Conservation (phyloP, 164 flowering plant species). For the Berberis vulgaris region DNA sequence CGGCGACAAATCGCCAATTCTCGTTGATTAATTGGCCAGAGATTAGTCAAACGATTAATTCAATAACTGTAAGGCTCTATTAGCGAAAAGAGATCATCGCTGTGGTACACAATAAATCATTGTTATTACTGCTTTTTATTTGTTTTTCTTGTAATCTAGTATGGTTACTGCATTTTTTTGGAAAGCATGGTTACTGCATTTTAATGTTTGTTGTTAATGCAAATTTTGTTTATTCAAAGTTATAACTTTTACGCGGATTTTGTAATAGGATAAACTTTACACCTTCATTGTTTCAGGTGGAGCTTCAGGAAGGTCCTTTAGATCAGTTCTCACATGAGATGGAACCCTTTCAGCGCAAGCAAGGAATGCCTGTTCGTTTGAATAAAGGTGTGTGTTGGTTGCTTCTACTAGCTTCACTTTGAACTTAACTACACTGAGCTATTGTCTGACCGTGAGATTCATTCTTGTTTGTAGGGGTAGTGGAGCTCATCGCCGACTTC, state of each 20-base stretch:
- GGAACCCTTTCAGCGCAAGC: slow-evolving; percentile 95
- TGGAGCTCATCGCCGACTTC: slow-evolving; percentile 82
- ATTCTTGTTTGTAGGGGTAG: slow-evolving; percentile 45
- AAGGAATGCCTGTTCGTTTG: slow-evolving; percentile 93
- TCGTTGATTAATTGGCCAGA: too few species aligned
- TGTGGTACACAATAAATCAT: too few species aligned
- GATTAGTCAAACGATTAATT: too few species aligned
- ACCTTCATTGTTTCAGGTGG: slow-evolving; percentile 45
- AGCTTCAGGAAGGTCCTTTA: slow-evolving; percentile 81
- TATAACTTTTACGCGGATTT: background rate
- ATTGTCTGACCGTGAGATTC: background rate
- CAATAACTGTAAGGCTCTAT: too few species aligned
- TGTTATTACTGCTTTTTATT: too few species aligned
- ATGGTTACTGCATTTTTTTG: too few species aligned
- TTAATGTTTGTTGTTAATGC: too few species aligned
- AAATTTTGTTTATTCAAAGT: too few species aligned
- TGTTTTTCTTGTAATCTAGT: too few species aligned
- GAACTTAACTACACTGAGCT: background rate
- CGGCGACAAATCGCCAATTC: too few species aligned
- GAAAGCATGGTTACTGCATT: too few species aligned
- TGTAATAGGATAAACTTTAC: background rate
- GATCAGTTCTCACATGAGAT: slow-evolving; percentile 93
- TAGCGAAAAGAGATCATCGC: too few species aligned
- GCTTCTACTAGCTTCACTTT: background rate
- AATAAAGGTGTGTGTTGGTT: slow-evolving; percentile 54